phyloP scores from a whole-genome alignment of 176 grass and related monocot genomes.

The Oryza australiensis region DNA sequence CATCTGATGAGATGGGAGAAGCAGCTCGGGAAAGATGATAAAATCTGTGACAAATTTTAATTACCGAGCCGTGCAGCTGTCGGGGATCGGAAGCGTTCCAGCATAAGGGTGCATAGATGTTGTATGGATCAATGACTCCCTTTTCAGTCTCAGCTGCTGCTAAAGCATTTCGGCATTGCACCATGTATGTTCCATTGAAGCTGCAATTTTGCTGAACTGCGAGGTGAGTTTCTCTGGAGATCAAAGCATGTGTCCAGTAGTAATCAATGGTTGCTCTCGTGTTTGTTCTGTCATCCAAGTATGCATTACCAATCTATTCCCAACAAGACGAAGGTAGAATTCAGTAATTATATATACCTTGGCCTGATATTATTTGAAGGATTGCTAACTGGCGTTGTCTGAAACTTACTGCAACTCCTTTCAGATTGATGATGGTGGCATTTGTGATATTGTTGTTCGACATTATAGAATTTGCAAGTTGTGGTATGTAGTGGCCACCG shows the following conservation, averaged over 20 bases:
- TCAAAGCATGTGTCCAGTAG: conserved; percentile 64
- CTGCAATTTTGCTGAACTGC: conserved; percentile 42
- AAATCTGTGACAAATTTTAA: conserved; percentile 16
- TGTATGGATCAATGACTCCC: conserved; percentile 32
- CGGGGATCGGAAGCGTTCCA: conserved; percentile 30
- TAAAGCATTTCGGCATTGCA: conserved; percentile 20
- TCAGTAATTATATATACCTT: conserved; percentile 1
- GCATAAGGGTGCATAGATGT: conserved; percentile 35
- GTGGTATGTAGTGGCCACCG: conserved; percentile 59
- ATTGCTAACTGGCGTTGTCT: conserved; percentile 4
- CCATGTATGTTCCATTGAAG: conserved; percentile 45
- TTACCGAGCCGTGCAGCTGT: conserved; percentile 23
- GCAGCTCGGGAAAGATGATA: conserved; percentile 17
- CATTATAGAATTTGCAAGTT: conserved; percentile 56
- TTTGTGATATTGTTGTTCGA: conserved; percentile 38
- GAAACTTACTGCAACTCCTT: conserved; percentile 55
- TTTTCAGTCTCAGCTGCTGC: conserved; percentile 27
- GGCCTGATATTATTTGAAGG: background rate
- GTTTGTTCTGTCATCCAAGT: conserved; percentile 45
- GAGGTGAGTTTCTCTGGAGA: conserved; percentile 45
- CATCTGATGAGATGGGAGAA: conserved; percentile 28
- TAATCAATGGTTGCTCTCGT: conserved; percentile 42
- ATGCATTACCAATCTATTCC: conserved; percentile 52
- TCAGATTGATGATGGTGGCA: conserved; percentile 36
- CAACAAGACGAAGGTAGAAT: conserved; percentile 16